Percentiles rank a stretch among this genome's conserved stretches.
These are phyloP conservation scores for Cladosporium sp. DNA, from an alignment of 2,329 filamentous ascomycete species.

Conservation along the genomic window DNA sequence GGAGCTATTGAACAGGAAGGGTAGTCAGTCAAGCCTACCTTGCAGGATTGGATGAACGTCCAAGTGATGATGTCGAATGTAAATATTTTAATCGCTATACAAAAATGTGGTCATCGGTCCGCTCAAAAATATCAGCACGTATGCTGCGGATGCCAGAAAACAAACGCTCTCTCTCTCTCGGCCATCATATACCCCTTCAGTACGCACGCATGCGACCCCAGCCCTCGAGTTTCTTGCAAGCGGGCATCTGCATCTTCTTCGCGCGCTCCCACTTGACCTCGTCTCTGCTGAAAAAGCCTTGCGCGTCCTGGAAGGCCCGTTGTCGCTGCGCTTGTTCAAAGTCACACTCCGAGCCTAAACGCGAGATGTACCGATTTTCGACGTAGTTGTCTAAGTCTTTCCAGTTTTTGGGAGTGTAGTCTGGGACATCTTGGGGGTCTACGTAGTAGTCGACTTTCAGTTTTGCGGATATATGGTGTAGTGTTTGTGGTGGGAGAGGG, in stretches of 20 bases:
- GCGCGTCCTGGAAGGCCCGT: constrained; percentile 69
- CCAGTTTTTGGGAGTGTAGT: constrained; percentile 66
- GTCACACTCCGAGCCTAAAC: constrained; percentile 68
- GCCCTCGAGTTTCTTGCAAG: constrained; percentile 53
- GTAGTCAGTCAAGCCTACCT: too few species aligned
- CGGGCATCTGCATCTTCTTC: constrained; percentile 55
- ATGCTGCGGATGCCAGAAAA: background rate
- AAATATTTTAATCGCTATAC: constrained; percentile 2
- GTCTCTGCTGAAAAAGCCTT: constrained; percentile 84
- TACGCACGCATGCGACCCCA: constrained; percentile 36
- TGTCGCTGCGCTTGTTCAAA: constrained; percentile 63
- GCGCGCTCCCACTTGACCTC: constrained; percentile 73
- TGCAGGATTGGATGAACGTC: too few species aligned
- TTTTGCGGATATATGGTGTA: constrained; percentile 65
- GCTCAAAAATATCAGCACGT: background rate
- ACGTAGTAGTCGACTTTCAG: constrained; percentile 80
- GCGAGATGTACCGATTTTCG: constrained; percentile 67
- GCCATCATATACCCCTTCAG: background rate
- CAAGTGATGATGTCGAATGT: constrained; percentile 5
- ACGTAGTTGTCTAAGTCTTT: constrained; percentile 71
- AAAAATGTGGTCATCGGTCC: constrained; percentile 6
- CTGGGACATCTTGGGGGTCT: constrained; percentile 70
- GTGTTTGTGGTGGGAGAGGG: constrained; percentile 66
- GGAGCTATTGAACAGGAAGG: too few species aligned
- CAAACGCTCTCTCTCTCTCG: background rate